Evolutionary conservation across 768 basidiomycete genomes (phyloP).

Genomic region (Trametes sanguinea): DNA sequence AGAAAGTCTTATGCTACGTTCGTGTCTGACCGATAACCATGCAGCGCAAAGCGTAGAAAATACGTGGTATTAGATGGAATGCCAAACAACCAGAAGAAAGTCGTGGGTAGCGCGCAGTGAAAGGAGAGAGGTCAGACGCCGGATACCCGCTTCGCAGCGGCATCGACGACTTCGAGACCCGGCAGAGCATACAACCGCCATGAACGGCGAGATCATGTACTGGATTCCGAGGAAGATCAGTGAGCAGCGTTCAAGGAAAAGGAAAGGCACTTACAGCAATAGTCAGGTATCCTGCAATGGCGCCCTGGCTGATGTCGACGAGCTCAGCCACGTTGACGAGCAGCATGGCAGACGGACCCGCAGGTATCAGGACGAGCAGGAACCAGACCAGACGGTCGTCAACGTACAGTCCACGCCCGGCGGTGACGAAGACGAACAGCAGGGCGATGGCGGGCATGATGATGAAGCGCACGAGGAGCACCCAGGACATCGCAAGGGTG

Average conservation of each 20-base stretch:
- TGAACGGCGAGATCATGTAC: conserved; percentile 33
- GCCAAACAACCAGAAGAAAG: no score
- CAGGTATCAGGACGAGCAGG: conserved; percentile 32
- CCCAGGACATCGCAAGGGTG: conserved; percentile 20
- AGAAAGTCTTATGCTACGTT: no score
- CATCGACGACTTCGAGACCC: conserved; percentile 29
- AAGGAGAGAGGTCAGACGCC: not conserved
- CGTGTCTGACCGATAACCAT: no score
- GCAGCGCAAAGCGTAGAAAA: no score
- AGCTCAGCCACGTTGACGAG: conserved; percentile 34
- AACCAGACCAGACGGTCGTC: conserved; percentile 36
- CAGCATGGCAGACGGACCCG: conserved; percentile 35
- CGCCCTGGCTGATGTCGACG: conserved; percentile 31
- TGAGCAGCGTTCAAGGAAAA: not conserved
- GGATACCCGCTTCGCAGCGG: conserved; percentile 11
- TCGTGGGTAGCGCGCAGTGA: no score
- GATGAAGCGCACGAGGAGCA: conserved; percentile 31
- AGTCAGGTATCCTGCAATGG: conserved; percentile 33
- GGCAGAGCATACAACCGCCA: conserved; percentile 31
- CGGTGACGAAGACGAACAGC: conserved; percentile 31
- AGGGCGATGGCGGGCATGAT: conserved; percentile 32
- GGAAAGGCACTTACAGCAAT: conserved; percentile 25
- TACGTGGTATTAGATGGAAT: no score
- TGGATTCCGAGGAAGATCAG: not conserved
- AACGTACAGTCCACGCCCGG: conserved; percentile 31